phyloP scores from a whole-genome alignment of 2,329 filamentous ascomycete genomes.

The Hypomyces rosellus region DNA sequence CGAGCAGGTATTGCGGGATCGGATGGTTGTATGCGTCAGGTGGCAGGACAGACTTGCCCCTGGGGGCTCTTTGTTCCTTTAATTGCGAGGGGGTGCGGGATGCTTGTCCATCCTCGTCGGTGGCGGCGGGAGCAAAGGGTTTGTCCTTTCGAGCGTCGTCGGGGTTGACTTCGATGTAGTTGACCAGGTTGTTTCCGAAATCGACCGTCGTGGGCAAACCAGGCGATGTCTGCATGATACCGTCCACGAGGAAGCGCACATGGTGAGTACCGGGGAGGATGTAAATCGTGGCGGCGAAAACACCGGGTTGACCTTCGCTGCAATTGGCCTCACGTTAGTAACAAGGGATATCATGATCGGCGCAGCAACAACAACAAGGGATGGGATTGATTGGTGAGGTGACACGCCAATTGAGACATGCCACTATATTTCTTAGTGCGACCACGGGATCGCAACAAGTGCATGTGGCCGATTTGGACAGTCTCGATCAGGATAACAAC shows the following conservation, averaged over 20 bases:
- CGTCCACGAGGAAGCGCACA: slow-evolving; percentile 91
- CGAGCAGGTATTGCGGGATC: slow-evolving; percentile 78
- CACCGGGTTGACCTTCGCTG: slow-evolving; percentile 52
- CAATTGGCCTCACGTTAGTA: neutral
- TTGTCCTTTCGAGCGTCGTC: slow-evolving; percentile 52
- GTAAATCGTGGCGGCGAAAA: slow-evolving; percentile 71
- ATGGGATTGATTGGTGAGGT: neutral
- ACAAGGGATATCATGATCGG: slow-evolving; percentile 2
- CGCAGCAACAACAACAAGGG: slow-evolving; percentile 11
- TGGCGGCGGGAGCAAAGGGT: slow-evolving; percentile 14
- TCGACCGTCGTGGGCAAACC: slow-evolving; percentile 91
- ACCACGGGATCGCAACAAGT: slow-evolving; percentile 19
- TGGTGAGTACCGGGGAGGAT: slow-evolving; percentile 93
- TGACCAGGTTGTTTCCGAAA: slow-evolving; percentile 95
- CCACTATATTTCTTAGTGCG: neutral
- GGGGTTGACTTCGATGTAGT: slow-evolving; percentile 90
- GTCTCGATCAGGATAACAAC: neutral
- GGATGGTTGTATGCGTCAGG: slow-evolving; percentile 60
- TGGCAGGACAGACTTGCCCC: slow-evolving; percentile 50
- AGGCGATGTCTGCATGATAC: slow-evolving; percentile 83
- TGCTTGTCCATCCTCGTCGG: slow-evolving; percentile 3
- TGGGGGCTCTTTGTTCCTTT: slow-evolving; percentile 41
- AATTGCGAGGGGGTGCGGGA: slow-evolving; percentile 17
- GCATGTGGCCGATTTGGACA: slow-evolving; percentile 14
- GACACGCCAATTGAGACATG: neutral